phyloP scores from a whole-genome alignment of 2,329 filamentous ascomycete genomes.

The Onygenales sp. region DNA sequence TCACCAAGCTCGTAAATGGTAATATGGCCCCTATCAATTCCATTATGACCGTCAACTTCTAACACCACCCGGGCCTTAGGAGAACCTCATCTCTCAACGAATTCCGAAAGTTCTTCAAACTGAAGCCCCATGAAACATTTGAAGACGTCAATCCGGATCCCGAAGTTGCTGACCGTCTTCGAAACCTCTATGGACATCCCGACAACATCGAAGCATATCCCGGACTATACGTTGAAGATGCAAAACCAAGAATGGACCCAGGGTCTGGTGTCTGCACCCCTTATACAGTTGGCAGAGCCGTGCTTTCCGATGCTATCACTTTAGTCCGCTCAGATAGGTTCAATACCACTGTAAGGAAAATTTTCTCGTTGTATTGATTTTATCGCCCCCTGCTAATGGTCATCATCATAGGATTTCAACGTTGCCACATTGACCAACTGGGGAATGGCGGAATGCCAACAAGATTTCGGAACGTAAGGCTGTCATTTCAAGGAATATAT shows the following conservation, averaged over 20 bases:
- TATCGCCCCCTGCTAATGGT: not conserved
- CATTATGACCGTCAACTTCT: not conserved
- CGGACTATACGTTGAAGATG: conserved; percentile 44
- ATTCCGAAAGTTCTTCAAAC: conserved; percentile 53
- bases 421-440: conserved; percentile 27
- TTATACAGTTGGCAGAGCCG: conserved; percentile 26
- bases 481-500: not conserved
- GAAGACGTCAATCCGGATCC: conserved; percentile 48
- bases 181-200: conserved; percentile 52
- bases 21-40: not conserved
- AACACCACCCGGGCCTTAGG: not conserved
- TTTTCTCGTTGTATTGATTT: not conserved
- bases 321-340: conserved; percentile 33
- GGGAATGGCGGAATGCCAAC: conserved; percentile 26
- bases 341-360: conserved; percentile 22
- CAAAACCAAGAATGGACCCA: conserved; percentile 24
- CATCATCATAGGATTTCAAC: conserved; percentile 21
- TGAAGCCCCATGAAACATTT: conserved; percentile 49
- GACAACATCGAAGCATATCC: conserved; percentile 62
- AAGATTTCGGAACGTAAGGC: conserved; percentile 17
- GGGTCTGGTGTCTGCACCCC: conserved; percentile 26
- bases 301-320: conserved; percentile 34
- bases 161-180: conserved; percentile 46
- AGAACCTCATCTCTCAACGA: conserved; percentile 36
- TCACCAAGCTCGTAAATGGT: conserved; percentile 63